Evolutionary conservation across 768 basidiomycete species (phyloP).

Genomic region (Pulveroboletus sp.): DNA sequence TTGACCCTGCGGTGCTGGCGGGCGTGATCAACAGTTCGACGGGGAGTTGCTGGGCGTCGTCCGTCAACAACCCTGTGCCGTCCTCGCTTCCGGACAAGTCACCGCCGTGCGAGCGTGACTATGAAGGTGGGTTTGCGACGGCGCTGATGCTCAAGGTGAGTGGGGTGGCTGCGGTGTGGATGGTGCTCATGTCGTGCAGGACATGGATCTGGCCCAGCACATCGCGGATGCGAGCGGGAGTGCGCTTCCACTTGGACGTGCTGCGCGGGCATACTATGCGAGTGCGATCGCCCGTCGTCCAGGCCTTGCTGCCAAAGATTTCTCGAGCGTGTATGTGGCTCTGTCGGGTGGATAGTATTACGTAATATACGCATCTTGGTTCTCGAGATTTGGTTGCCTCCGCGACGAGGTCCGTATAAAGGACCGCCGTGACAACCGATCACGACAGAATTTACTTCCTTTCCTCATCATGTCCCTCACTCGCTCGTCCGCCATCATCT

Average conservation of each 20-base stretch:
- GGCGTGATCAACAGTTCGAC: slow-evolving; percentile 85
- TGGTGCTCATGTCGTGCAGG: slow-evolving; percentile 41
- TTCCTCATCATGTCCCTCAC: no score
- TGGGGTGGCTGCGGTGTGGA: background rate
- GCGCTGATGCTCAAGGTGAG: slow-evolving; percentile 78
- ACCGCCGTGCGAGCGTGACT: slow-evolving; percentile 80
- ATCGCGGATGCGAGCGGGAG: slow-evolving; percentile 50
- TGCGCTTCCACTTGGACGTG: slow-evolving; percentile 63
- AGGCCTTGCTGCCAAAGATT: slow-evolving; percentile 68
- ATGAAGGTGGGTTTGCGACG: slow-evolving; percentile 85
- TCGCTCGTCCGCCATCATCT: slow-evolving; percentile 70
- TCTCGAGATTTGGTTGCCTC: slow-evolving; percentile 14
- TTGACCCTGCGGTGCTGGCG: slow-evolving; percentile 74
- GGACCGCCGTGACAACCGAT: slow-evolving; percentile 22
- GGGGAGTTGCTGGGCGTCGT: slow-evolving; percentile 80
- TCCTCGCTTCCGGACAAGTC: slow-evolving; percentile 65
- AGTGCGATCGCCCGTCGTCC: slow-evolving; percentile 51
- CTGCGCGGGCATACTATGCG: slow-evolving; percentile 62
- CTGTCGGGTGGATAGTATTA: slow-evolving; percentile 35
- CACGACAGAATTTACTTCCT: background rate
- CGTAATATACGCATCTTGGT: slow-evolving; percentile 12
- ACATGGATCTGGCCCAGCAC: slow-evolving; percentile 77
- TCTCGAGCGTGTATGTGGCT: slow-evolving; percentile 76
- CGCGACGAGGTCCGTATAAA: slow-evolving; percentile 10
- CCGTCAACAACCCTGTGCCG: slow-evolving; percentile 87